These are phyloP conservation scores for Gaultheria prostrata DNA, from an alignment of 148 eudicot genomes.

Conservation along the genomic window DNA sequence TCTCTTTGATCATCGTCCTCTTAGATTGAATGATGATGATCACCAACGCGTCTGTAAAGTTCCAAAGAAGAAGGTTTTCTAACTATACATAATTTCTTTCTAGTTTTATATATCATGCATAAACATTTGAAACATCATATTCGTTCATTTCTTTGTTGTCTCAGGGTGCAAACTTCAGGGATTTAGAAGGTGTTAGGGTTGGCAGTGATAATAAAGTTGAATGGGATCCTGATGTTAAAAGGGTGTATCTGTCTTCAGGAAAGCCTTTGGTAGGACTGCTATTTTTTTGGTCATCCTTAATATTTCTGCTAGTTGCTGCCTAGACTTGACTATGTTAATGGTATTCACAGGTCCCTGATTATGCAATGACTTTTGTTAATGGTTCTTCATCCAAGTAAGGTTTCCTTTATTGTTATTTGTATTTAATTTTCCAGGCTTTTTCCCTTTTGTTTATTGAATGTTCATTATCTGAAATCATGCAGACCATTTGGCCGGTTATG, in stretches of 20 bases:
- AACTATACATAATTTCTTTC: background rate
- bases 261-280: conserved; percentile 62
- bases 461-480: conserved; percentile 9
- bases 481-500: conserved; percentile 88
- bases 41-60: conserved; percentile 58
- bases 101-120: background rate
- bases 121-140: background rate
- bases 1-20: conserved; percentile 70
- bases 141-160: background rate
- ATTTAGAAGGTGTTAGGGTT: conserved; percentile 65
- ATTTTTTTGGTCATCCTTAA: background rate
- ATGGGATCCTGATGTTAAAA: conserved; percentile 55
- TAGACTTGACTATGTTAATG: conserved; percentile 9
- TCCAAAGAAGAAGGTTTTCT: conserved; percentile 64
- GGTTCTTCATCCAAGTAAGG: conserved; percentile 75
- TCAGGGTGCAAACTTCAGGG: conserved; percentile 84
- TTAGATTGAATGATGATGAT: conserved; percentile 60
- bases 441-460: background rate
- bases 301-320: background rate
- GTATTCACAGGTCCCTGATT: conserved; percentile 62
- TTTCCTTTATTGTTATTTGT: background rate
- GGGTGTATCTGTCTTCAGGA: conserved; percentile 49
- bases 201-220: conserved; percentile 52
- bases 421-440: background rate
- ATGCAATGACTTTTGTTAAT: conserved; percentile 61